Evolutionary conservation across 257 asterid species (phyloP).

Genomic region (Penstemon eatonii): DNA sequence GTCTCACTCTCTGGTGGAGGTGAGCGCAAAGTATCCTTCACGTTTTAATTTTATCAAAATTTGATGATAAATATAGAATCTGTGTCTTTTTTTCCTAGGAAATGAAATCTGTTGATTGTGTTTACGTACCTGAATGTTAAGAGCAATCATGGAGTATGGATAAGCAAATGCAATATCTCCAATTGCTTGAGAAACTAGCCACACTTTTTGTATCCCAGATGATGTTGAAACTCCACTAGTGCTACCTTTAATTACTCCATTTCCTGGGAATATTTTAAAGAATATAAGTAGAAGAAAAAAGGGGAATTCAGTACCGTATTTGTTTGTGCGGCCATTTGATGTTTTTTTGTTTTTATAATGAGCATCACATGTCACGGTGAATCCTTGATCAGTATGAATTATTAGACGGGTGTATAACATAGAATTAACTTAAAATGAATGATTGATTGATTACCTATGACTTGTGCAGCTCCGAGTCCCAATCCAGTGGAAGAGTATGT

Average conservation of each 20-base stretch:
- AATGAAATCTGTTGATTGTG: background rate
- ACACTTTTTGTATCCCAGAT: constrained; percentile 43
- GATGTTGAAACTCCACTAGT: constrained; percentile 52
- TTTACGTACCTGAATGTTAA: constrained; percentile 60
- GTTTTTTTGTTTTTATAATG: no score
- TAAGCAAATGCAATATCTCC: constrained; percentile 82
- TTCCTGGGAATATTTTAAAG: constrained; percentile 36
- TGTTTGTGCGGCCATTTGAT: no score
- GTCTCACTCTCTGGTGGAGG: constrained; percentile 66
- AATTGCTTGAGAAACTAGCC: constrained; percentile 67
- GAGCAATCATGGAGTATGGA: constrained; percentile 56
- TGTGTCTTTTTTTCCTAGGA: background rate
- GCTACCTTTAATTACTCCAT: constrained; percentile 65
- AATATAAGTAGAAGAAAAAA: background rate
- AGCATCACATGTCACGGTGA: background rate
- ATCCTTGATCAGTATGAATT: background rate
- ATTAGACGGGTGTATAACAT: background rate
- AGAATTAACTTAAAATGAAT: background rate
- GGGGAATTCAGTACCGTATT: background rate
- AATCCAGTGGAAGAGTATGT: constrained; percentile 64
- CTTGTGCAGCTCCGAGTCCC: constrained; percentile 68
- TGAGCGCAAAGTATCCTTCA: constrained; percentile 64
- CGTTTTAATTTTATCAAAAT: background rate
- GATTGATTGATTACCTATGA: constrained; percentile 45
- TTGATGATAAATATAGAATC: background rate